These are phyloP conservation scores for Leishmania guyanensis DNA, from an alignment of 208 protist genomes.

Conservation along the genomic window DNA sequence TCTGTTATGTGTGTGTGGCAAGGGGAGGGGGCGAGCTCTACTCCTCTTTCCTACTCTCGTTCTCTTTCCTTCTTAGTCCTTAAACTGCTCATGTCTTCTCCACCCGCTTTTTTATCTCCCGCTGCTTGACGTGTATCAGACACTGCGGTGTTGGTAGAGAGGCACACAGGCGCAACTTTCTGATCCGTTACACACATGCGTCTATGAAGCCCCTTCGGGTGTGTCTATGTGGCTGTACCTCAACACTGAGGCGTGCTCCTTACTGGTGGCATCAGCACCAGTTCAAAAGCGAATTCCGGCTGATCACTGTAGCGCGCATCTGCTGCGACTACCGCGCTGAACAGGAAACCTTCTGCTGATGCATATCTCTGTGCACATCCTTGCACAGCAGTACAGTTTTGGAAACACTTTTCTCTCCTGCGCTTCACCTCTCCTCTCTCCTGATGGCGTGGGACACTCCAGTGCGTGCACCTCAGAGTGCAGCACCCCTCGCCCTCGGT, in stretches of 20 bases:
- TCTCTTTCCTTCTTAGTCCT: not conserved
- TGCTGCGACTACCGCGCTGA: not conserved
- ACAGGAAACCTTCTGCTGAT: not conserved
- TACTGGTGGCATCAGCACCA: not conserved
- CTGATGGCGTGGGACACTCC: not conserved
- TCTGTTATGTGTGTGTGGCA: not conserved
- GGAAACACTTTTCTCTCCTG: not conserved
- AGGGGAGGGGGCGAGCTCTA: not conserved
- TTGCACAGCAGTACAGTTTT: not conserved
- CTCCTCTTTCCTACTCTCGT: constrained; percentile 5
- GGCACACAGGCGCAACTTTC: not conserved
- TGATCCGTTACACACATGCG: not conserved
- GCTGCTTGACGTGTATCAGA: not conserved
- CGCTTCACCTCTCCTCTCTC: not conserved
- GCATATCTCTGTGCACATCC: not conserved
- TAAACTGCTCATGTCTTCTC: not conserved
- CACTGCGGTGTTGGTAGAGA: not conserved
- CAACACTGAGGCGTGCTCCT: not conserved
- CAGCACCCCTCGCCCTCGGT: not conserved
- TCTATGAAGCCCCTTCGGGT: not conserved
- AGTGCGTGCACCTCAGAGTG: not conserved
- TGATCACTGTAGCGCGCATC: not conserved
- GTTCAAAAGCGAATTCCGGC: not conserved
- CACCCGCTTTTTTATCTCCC: not conserved
- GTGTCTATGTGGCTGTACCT: not conserved